These are phyloP conservation scores for Nakazawaea sp. DNA, from an alignment of 805 yeast species.

Conservation along the genomic window DNA sequence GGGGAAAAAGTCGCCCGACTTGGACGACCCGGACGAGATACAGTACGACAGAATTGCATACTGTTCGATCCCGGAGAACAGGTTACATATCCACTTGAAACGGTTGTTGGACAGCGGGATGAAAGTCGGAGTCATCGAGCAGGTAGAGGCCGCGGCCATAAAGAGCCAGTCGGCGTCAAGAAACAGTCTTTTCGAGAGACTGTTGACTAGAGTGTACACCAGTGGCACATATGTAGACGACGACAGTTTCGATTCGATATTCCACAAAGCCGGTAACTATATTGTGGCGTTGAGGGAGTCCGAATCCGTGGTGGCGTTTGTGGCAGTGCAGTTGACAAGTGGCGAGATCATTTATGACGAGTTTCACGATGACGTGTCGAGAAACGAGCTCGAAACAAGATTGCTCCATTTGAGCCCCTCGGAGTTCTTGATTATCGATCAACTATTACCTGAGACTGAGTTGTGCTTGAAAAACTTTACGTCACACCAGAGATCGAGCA, in stretches of 20 bases:
- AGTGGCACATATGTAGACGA: slow-evolving; percentile 78
- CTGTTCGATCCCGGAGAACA: slow-evolving; percentile 75
- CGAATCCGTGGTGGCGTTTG: slow-evolving; percentile 30
- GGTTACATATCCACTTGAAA: slow-evolving; percentile 71
- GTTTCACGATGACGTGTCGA: slow-evolving; percentile 51
- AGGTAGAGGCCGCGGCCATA: slow-evolving; percentile 72
- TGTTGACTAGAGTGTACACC: slow-evolving; percentile 68
- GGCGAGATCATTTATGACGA: slow-evolving; percentile 73
- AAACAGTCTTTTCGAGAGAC: slow-evolving; percentile 56
- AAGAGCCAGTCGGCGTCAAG: slow-evolving; percentile 48
- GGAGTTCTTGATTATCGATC: slow-evolving; percentile 48
- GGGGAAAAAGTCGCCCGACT: slow-evolving; percentile 53
- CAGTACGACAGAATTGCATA: slow-evolving; percentile 60
- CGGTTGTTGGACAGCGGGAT: slow-evolving; percentile 64
- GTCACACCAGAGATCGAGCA: slow-evolving; percentile 8
- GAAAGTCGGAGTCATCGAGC: slow-evolving; percentile 85
- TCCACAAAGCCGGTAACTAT: slow-evolving; percentile 31
- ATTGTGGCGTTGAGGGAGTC: slow-evolving; percentile 37
- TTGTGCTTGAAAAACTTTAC: slow-evolving; percentile 10
- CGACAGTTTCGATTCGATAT: slow-evolving; percentile 21
- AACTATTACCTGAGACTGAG: slow-evolving; percentile 26
- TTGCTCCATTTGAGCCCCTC: slow-evolving; percentile 68
- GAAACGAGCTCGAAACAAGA: slow-evolving; percentile 69
- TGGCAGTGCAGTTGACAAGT: slow-evolving; percentile 63
- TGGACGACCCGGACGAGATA: slow-evolving; percentile 35